A percentile compares a stretch with the other conserved stretches of the same genome.
Conservation (phyloP, 768 basidiomycete genomes). For the Suillus americanus region DNA sequence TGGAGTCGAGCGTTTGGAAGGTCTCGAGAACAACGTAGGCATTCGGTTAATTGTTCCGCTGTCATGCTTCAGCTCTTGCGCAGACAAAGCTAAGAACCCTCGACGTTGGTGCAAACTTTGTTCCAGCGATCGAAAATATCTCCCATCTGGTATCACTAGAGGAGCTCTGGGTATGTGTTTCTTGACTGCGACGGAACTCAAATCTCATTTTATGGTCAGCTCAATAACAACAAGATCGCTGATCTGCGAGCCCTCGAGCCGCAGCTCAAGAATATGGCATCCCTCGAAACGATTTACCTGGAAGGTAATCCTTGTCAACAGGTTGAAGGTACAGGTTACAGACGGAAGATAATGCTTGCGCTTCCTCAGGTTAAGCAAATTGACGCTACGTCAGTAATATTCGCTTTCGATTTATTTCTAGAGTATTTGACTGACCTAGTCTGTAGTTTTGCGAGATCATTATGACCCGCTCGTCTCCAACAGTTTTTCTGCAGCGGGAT, state of each 20-base stretch:
- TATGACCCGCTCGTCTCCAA: neutral
- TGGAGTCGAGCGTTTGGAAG: constrained; percentile 80
- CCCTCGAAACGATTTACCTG: constrained; percentile 87
- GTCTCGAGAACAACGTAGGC: constrained; percentile 79
- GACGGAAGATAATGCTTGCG: constrained; percentile 86
- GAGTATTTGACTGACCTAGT: constrained; percentile 9
- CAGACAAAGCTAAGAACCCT: constrained; percentile 76
- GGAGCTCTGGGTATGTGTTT: constrained; percentile 83
- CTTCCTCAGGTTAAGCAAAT: constrained; percentile 91
- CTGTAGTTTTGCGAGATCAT: constrained; percentile 3
- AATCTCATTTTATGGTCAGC: constrained; percentile 42
- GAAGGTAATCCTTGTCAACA: constrained; percentile 93
- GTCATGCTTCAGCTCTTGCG: neutral
- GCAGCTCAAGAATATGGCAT: constrained; percentile 57
- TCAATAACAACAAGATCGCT: constrained; percentile 84
- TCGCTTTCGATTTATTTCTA: neutral
- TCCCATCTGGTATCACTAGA: constrained; percentile 76
- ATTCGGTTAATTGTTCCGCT: neutral
- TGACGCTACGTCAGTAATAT: constrained; percentile 85
- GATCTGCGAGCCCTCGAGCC: constrained; percentile 65
- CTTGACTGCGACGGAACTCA: neutral
- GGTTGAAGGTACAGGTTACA: constrained; percentile 72
- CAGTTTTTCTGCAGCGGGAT: neutral
- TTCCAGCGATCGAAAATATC: constrained; percentile 77
- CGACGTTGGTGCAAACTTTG: constrained; percentile 85